Evolutionary conservation across 2,329 filamentous ascomycete species (phyloP), one percentile per base, ranked within the genome.

Genomic region (Catunica adiposa): DNA sequence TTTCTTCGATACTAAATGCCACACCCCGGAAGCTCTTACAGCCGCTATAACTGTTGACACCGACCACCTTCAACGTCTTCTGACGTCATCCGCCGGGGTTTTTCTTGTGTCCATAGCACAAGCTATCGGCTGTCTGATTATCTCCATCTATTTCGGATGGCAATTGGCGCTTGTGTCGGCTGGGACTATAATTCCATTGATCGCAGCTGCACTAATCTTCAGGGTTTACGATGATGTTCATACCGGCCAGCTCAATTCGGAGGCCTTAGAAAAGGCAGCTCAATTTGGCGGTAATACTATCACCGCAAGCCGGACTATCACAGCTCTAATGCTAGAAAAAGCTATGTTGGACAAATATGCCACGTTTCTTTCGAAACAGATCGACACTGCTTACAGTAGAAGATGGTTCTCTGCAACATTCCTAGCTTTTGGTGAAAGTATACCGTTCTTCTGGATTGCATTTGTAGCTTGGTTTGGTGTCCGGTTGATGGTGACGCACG

Each of bases 201-300:
- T 69, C 56, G 48, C 70, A 1, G 59, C 56, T 1, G 61, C 70
- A 0, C 69, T 70, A 0, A 79, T 82, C 38, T 77, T 81, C 47
- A 66, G 71, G 46, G 72, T 79, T 2, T 51, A 54, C 8, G 54
- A 59, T 53, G 58, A 59, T 34, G 42, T 52, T 15, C 37, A 55
- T 9, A 55, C 51, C 17, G 55, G 42, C 6, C 34, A 46, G 17
- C 51, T 48, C n/a, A 59, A 61, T 25, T 34, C 34, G 15, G 29
- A 51, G 3, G 56, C 55, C 9, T 51, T 58, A 11, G 58, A 55
- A 6, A 53, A 53, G 8, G 55, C 54, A 2, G 55, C 53, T 3
- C 37, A 50, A 50, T 61, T 58, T 50, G 56, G 55, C 3, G 51
- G 52, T 1, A 57, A 58, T 20, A 53, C 58, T 8, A 40, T 61